Conservation (phyloP, 768 basidiomycete genomes). For the Lactarius sanguifluus region DNA sequence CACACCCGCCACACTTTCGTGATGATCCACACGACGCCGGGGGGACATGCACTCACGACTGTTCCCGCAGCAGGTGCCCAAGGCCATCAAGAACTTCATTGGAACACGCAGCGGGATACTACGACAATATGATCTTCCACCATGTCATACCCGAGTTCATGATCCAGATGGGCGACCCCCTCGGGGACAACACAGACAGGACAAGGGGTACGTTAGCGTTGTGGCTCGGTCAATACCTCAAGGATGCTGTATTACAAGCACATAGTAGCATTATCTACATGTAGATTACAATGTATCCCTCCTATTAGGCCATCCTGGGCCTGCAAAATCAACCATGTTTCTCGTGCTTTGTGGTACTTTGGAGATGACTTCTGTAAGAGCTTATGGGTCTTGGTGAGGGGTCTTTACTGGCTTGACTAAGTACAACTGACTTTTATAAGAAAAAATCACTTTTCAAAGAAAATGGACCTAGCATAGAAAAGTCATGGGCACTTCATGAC, state of each 20-base stretch:
- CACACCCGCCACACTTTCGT: conserved; percentile 61
- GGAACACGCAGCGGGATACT: conserved; percentile 85
- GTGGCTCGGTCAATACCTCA: not conserved
- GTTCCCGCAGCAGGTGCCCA: conserved; percentile 91
- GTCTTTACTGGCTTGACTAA: not conserved
- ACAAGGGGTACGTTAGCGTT: conserved; percentile 58
- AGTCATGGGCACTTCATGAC: not conserved
- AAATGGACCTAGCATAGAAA: not conserved
- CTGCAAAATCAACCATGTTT: not conserved
- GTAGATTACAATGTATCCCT: not conserved
- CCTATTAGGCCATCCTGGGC: not conserved
- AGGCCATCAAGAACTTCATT: conserved; percentile 96
- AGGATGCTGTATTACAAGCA: not conserved
- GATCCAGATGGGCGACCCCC: conserved; percentile 94
- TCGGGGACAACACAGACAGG: conserved; percentile 94
- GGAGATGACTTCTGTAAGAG: no score
- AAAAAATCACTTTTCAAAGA: not conserved
- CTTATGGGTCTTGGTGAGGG: not conserved
- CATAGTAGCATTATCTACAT: no score
- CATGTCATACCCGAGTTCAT: conserved; percentile 98
- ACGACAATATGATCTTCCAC: conserved; percentile 92
- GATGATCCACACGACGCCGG: conserved; percentile 92
- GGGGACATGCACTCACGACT: conserved; percentile 70
- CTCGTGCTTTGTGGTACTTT: not conserved
- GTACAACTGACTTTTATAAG: not conserved